Base-by-base conservation (phyloP, 164 flowering plant genomes). In the Cinnamomum chago region DNA sequence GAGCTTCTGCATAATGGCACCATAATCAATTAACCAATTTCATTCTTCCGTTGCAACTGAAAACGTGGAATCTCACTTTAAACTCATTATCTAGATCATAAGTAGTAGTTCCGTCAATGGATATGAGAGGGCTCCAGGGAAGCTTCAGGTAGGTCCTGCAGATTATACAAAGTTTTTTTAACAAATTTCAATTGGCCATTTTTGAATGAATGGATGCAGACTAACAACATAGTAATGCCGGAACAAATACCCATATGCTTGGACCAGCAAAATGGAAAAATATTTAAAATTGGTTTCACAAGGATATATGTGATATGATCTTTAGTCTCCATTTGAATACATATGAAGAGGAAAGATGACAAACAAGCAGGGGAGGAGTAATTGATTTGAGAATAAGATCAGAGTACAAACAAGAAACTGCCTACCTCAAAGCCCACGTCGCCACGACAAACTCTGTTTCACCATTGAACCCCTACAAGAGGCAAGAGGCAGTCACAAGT, bases 111-210 rank as follows among this genome's bases (percentile, higher is more conserved):
- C 99, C 99, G 83, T 89, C 90, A 70, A 95, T 78, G 15, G 85
- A 84, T 76, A 95, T 90, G 76, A 92, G 87, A 62, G 99, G 97
- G 80, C 79, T 86, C 99, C 99, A 95, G 28, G 97, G 97, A 81
- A 93, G 92, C 78, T 86, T 93, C 71, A 95, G 83, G 81, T 83
- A 92, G 58, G 97, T 93, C 82, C 99, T 93, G 86, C 88, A 82
- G 71, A 76, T 66, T 40, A 40, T 40, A 40, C 9, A 40, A 40
- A 40, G 10, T 3, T 5, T 9, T 40, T 40, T 9, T 9, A 40
- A 40, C 47, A 9, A 40, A 40, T 40, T 40, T 40, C 47, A 40
- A 40, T 9, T 40, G 47, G 14, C 30, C 6, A 23, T 30, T 5
- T 7, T 14, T 30, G 69, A 14, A 13, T 33, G 23, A 33, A 30